Evolutionary conservation across 2,329 filamentous ascomycete genomes (phyloP).

Genomic region (Chrysoporthe cubensis): DNA sequence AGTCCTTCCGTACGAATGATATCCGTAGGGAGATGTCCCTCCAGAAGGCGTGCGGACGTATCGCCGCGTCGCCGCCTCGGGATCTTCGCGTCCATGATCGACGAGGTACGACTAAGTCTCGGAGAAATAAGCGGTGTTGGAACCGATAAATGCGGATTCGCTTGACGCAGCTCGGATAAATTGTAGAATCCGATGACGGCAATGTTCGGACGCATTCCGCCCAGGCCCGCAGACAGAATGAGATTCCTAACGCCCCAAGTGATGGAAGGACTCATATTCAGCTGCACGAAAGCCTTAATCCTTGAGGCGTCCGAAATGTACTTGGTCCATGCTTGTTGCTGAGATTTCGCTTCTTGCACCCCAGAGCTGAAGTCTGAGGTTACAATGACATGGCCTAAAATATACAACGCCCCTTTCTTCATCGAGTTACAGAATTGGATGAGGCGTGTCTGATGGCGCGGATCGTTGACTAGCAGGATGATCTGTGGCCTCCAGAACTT

Average conservation of each 20-base stretch:
- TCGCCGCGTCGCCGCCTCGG: conserved; percentile 51
- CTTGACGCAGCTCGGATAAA: conserved; percentile 69
- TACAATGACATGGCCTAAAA: conserved; percentile 86
- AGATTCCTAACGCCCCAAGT: conserved; percentile 87
- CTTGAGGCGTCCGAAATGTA: conserved; percentile 81
- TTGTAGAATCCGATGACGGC: conserved; percentile 82
- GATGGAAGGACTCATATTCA: conserved; percentile 79
- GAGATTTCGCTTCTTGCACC: conserved; percentile 78
- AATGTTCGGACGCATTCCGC: conserved; percentile 89
- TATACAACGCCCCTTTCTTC: conserved; percentile 85
- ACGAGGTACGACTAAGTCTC: neutral
- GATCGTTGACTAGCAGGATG: conserved; percentile 80
- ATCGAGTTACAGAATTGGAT: conserved; percentile 91
- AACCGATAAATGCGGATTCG: conserved; percentile 10
- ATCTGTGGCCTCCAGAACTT: conserved; percentile 94
- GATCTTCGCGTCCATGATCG: neutral
- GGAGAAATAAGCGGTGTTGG: neutral
- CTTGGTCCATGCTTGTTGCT: conserved; percentile 82
- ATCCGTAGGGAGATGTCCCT: conserved; percentile 69
- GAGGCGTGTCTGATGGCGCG: conserved; percentile 77
- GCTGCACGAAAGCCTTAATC: conserved; percentile 88
- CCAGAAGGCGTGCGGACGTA: conserved; percentile 58
- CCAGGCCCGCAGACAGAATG: conserved; percentile 78
- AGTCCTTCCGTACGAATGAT: conserved; percentile 68
- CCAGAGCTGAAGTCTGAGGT: conserved; percentile 79